Conservation (phyloP, 2,329 filamentous ascomycete genomes). For the Ophiocordyceps camponoti-saundersi region DNA sequence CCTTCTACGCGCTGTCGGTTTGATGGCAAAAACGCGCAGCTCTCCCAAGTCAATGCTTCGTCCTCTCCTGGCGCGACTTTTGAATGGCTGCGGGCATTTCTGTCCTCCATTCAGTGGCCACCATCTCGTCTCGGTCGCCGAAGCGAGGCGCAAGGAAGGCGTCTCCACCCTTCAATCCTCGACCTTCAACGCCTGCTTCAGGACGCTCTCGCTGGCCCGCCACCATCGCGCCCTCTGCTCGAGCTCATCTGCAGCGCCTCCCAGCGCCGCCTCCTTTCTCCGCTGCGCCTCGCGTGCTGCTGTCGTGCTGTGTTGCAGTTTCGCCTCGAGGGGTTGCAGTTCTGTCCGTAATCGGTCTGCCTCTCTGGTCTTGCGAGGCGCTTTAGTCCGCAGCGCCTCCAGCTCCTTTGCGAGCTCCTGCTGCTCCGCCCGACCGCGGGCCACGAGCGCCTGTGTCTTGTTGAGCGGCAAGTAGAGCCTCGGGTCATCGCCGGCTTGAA, state of each 20-base stretch:
- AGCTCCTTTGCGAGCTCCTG: slow-evolving; percentile 45
- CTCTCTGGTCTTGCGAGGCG: slow-evolving; percentile 49
- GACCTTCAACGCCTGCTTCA: slow-evolving; percentile 47
- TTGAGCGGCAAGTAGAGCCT: slow-evolving; percentile 38
- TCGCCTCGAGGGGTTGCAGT: slow-evolving; percentile 49
- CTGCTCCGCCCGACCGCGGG: slow-evolving; percentile 30
- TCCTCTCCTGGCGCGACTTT: too few species aligned
- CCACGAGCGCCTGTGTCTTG: slow-evolving; percentile 37
- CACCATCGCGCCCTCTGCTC: slow-evolving; percentile 65
- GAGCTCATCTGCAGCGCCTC: slow-evolving; percentile 53
- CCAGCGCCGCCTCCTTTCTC: slow-evolving; percentile 47
- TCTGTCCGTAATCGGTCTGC: slow-evolving; percentile 51
- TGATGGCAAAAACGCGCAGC: too few species aligned
- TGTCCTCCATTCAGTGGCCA: too few species aligned
- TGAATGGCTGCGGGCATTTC: too few species aligned
- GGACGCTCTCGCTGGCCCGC: slow-evolving; percentile 45
- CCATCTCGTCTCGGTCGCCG: too few species aligned
- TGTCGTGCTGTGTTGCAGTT: slow-evolving; percentile 44
- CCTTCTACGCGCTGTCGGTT: too few species aligned
- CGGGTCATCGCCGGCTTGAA: slow-evolving; percentile 14
- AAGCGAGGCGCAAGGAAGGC: neutral
- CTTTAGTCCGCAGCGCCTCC: slow-evolving; percentile 42
- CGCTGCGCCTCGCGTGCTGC: slow-evolving; percentile 56
- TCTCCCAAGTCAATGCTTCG: too few species aligned
- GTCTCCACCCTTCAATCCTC: slow-evolving; percentile 14